Percentiles rank a stretch among this genome's conserved stretches.
Conservation (phyloP, 305 asterid genomes). For the Withania somnifera region DNA sequence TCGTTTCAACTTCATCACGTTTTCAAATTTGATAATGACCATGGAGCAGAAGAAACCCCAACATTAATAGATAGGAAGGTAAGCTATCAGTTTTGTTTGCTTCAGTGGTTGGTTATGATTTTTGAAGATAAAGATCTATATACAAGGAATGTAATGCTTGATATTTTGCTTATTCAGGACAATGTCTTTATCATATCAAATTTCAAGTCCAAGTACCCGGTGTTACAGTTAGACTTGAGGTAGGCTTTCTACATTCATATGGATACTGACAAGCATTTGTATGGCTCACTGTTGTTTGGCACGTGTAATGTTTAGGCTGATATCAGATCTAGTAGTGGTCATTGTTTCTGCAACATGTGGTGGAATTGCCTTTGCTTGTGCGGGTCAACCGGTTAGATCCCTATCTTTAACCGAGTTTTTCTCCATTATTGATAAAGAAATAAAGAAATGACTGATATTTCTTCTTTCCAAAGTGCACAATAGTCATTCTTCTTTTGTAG, state of each 20-base stretch:
- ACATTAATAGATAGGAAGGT: slow-evolving; percentile 95
- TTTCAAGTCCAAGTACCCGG: slow-evolving; percentile 93
- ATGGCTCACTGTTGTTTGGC: slow-evolving; percentile 12
- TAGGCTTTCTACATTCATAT: slow-evolving; percentile 19
- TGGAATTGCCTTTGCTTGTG: slow-evolving; percentile 98
- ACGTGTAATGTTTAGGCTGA: slow-evolving; percentile 50
- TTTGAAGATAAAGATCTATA: not conserved
- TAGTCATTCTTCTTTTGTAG: not conserved
- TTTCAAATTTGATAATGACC: slow-evolving; percentile 90
- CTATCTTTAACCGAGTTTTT: slow-evolving; percentile 11
- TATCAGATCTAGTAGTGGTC: slow-evolving; percentile 93
- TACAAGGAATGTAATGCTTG: not conserved
- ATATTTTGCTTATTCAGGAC: slow-evolving; percentile 43
- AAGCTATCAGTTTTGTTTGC: slow-evolving; percentile 7
- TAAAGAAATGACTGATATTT: not conserved
- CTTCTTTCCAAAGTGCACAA: not conserved
- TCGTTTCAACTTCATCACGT: slow-evolving; percentile 78
- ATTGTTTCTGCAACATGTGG: slow-evolving; percentile 99
- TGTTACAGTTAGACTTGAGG: slow-evolving; percentile 92
- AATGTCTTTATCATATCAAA: slow-evolving; percentile 92
- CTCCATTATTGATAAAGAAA: not conserved
- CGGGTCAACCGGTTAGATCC: slow-evolving; percentile 91
- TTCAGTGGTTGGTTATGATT: not conserved
- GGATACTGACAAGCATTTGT: slow-evolving; percentile 2
- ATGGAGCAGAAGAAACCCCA: slow-evolving; percentile 95